Evolutionary conservation across 2,329 filamentous ascomycete genomes (phyloP).

Genomic region (Bipolaris oryzae): DNA sequence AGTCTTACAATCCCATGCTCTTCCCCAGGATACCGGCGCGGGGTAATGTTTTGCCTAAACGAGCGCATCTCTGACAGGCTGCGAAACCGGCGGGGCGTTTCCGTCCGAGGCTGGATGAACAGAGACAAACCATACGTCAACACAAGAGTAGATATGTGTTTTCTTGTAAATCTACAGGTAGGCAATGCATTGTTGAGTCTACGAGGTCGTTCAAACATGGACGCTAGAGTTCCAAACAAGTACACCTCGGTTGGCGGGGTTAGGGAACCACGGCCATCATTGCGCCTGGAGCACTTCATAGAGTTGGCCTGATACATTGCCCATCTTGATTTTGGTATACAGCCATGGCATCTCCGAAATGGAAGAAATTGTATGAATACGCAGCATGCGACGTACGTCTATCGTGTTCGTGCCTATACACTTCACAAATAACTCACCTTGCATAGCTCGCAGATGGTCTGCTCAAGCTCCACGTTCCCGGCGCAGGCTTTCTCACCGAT

Average conservation of each 20-base stretch:
- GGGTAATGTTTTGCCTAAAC: background rate
- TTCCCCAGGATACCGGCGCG: background rate
- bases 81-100: background rate
- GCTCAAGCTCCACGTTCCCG: conserved; percentile 69
- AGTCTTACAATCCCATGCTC: background rate
- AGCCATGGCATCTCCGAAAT: conserved; percentile 34
- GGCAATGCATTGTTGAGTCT: background rate
- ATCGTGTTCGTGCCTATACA: background rate
- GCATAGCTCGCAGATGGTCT: conserved; percentile 67
- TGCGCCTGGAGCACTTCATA: background rate
- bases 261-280: background rate
- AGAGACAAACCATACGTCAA: background rate
- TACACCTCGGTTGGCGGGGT: conserved; percentile 17
- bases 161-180: background rate
- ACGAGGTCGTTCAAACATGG: background rate
- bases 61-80: background rate
- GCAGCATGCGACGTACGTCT: conserved; percentile 43
- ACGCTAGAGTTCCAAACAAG: background rate
- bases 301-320: background rate
- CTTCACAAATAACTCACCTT: conserved; percentile 15
- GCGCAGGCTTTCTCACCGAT: conserved; percentile 71
- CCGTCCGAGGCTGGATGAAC: background rate
- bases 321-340: background rate
- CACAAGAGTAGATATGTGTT: background rate
- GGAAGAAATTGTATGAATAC: conserved; percentile 42